phyloP scores from a whole-genome alignment of 768 basidiomycete genomes.

The Sarcodon sp. region DNA sequence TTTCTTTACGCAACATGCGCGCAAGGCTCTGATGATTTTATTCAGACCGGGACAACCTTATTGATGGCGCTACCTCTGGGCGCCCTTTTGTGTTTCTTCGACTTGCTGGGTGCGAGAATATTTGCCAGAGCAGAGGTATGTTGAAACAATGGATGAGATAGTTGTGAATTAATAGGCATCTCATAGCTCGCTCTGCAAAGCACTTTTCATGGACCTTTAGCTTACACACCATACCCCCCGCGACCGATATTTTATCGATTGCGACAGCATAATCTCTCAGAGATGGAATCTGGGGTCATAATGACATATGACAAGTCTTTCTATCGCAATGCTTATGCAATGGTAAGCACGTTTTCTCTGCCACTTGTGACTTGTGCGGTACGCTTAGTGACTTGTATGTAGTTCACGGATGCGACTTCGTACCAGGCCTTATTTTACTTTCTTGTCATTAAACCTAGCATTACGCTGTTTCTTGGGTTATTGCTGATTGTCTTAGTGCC shows the following conservation, averaged over 20 bases:
- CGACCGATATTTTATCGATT: constrained; percentile 63
- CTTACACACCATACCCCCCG: constrained; percentile 53
- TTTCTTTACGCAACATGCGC: not conserved
- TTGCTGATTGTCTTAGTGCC: constrained; percentile 42
- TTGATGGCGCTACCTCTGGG: constrained; percentile 73
- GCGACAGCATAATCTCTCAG: constrained; percentile 33
- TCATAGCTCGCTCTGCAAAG: constrained; percentile 51
- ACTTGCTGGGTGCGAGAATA: constrained; percentile 59
- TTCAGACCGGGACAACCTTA: constrained; percentile 64
- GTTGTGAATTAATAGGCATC: not conserved
- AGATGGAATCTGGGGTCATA: constrained; percentile 32
- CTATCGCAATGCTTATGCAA: constrained; percentile 70
- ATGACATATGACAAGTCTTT: constrained; percentile 50
- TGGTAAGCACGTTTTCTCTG: constrained; percentile 33
- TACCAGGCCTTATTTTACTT: constrained; percentile 85
- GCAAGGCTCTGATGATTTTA: not conserved
- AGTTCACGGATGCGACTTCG: constrained; percentile 76
- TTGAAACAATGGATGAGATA: not conserved
- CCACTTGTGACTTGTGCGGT: constrained; percentile 2
- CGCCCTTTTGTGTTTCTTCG: constrained; percentile 63
- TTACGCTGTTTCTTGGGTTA: constrained; percentile 56
- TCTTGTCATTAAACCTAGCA: constrained; percentile 74
- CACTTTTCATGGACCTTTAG: constrained; percentile 54
- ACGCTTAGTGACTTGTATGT: constrained; percentile 2
- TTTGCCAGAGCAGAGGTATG: constrained; percentile 63